Conservation (phyloP, 257 asterid genomes). For the Solanum sitiens region DNA sequence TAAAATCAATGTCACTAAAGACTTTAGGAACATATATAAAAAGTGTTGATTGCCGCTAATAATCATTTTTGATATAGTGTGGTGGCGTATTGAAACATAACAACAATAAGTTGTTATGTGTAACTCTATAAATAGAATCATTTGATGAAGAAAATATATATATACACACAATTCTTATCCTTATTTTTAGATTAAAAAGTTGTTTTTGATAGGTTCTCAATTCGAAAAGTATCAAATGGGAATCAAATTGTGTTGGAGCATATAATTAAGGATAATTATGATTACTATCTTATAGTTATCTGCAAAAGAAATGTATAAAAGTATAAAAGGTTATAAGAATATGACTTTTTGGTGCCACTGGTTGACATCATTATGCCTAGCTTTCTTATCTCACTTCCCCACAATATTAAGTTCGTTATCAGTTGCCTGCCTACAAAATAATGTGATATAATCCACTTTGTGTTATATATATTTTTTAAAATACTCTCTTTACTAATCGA, state of each 20-base stretch:
- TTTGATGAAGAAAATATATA: no score
- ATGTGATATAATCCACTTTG: neutral
- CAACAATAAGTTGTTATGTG: no score
- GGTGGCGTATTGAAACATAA: no score
- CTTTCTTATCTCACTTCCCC: neutral
- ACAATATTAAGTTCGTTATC: neutral
- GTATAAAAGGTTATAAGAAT: neutral
- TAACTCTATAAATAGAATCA: no score
- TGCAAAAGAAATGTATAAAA: neutral
- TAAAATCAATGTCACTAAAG: no score
- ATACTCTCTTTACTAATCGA: no score
- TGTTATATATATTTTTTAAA: no score
- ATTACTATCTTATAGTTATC: neutral
- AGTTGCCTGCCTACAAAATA: neutral
- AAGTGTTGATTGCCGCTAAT: no score
- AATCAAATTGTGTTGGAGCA: neutral
- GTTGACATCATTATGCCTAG: neutral
- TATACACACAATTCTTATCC: no score
- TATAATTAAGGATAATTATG: neutral
- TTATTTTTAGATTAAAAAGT: no score
- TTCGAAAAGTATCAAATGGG: neutral
- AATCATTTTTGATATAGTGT: no score
- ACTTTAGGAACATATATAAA: no score
- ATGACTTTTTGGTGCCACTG: neutral
- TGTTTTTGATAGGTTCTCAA: rapidly evolving